Evolutionary conservation across 148 eudicot species (phyloP).

Genomic region (Pharnaceum exiguum): DNA sequence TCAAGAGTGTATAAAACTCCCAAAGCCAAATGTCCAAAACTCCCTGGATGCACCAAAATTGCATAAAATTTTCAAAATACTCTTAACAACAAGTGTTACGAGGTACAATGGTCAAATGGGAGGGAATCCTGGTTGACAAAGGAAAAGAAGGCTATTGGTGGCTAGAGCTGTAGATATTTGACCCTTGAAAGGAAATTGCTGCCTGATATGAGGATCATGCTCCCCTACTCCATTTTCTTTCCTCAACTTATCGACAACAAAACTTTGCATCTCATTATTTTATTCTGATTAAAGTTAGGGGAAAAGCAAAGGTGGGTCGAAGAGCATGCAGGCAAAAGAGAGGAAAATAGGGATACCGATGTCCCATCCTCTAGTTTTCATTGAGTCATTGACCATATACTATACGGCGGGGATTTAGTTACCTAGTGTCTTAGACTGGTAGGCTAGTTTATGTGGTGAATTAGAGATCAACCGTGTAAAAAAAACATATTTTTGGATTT

Average conservation of each 20-base stretch:
- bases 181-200: slow-evolving; percentile 5
- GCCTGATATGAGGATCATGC: slow-evolving; percentile 26
- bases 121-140: neutral
- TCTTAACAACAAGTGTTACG: neutral
- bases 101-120: neutral
- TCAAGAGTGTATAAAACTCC: neutral
- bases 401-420: neutral
- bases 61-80: neutral
- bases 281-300: slow-evolving; percentile 1
- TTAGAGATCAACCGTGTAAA: slow-evolving; percentile 7
- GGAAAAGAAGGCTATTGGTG: slow-evolving; percentile 8
- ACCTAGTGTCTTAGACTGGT: neutral
- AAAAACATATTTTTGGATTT: slow-evolving; percentile 19
- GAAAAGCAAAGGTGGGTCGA: slow-evolving; percentile 2
- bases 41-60: neutral
- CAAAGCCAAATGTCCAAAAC: neutral
- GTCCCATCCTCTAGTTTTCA: neutral
- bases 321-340: slow-evolving; percentile 6
- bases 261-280: slow-evolving; percentile 9
- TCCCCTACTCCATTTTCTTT: slow-evolving; percentile 9
- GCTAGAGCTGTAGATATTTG: slow-evolving; percentile 9
- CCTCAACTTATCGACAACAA: too few species aligned
- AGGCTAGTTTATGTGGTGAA: neutral
- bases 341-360: slow-evolving; percentile 21
- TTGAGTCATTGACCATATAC: neutral